Evolutionary conservation across 2,329 filamentous ascomycete genomes (phyloP), one percentile per base, ranked within the genome.

Genomic region (Diplodia corticola): DNA sequence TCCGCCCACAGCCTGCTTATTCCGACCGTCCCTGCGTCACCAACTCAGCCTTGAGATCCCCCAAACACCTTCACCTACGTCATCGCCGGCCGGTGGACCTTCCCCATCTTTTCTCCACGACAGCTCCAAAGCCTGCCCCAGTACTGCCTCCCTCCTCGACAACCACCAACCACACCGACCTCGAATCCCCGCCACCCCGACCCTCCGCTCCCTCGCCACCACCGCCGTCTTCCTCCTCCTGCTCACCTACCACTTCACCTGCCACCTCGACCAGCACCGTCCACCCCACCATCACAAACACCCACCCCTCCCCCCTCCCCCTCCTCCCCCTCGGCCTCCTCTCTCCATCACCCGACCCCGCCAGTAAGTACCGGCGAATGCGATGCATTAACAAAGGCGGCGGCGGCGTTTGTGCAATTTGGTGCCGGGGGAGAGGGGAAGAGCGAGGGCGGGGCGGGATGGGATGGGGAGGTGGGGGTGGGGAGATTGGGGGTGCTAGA

Each of bases 281-380:
- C 49, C 15, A 70, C 74, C 13, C 72, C 28, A 77, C 74, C 0
- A 69, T 80, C 55, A 74, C 74, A 9, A 81, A 80, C 64, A 72
- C 70, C 46, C 72, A 72, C 49, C 72, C 74, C 1, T 68, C 71
- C 9, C 71, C 72, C 3, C 69, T 75, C 1, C 75, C 74, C 37
- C 78, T 78, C 5, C 64, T 77, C 24, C 77, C 77, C 26, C 74
- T 77, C 3, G 79, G 78, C 12, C 72, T 80, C 4, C 76, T 80
- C 76, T 80, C 67, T 73, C 68, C 7, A 70, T 80, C 24, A 68
- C 69, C 69, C 5, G 69, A 79, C 51, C 69, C 67, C 13, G 70
- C 70, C 0, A 73, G n/a, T n/a, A n/a, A n/a, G n/a, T n/a, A n/a
- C n/a, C n/a, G n/a, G n/a, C n/a, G n/a, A n/a, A n/a, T n/a, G n/a